Evolutionary conservation across 768 basidiomycete genomes (phyloP).

Genomic region (Boletus edulis): DNA sequence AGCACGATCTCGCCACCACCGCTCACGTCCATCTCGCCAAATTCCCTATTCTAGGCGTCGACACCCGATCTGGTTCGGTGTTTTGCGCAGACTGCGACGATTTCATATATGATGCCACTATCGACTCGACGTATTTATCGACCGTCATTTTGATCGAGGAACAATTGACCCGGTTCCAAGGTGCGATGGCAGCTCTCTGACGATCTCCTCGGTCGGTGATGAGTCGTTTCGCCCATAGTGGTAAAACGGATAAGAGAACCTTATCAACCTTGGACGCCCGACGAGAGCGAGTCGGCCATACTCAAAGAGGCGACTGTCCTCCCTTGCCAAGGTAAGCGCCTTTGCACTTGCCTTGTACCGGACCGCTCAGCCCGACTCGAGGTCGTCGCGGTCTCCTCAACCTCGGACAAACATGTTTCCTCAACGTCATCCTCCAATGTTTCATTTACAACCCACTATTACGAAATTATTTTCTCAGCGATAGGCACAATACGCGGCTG

Average conservation of each 20-base stretch:
- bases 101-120: slow-evolving; percentile 58
- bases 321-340: slow-evolving; percentile 67
- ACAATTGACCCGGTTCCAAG: slow-evolving; percentile 56
- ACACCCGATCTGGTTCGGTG: slow-evolving; percentile 68
- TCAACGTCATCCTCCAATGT: slow-evolving; percentile 88
- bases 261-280: slow-evolving; percentile 51
- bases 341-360: not conserved
- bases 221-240: slow-evolving; percentile 21
- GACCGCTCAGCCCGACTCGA: slow-evolving; percentile 24
- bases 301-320: slow-evolving; percentile 51
- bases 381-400: slow-evolving; percentile 85
- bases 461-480: slow-evolving; percentile 85
- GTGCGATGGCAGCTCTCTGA: not conserved
- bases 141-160: slow-evolving; percentile 57
- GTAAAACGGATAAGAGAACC: slow-evolving; percentile 43
- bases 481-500: slow-evolving; percentile 75
- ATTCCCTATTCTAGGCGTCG: slow-evolving; percentile 52
- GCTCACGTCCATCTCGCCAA: not conserved
- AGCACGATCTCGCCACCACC: not conserved
- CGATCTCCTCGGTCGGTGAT: not conserved
- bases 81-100: slow-evolving; percentile 76
- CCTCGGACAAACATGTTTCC: slow-evolving; percentile 90
- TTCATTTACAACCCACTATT: slow-evolving; percentile 89
- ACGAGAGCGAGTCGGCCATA: slow-evolving; percentile 37
- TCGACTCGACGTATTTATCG: slow-evolving; percentile 47